Base-by-base conservation (phyloP, 2,329 filamentous ascomycete genomes). In the Nigrospora osmanthi region DNA sequence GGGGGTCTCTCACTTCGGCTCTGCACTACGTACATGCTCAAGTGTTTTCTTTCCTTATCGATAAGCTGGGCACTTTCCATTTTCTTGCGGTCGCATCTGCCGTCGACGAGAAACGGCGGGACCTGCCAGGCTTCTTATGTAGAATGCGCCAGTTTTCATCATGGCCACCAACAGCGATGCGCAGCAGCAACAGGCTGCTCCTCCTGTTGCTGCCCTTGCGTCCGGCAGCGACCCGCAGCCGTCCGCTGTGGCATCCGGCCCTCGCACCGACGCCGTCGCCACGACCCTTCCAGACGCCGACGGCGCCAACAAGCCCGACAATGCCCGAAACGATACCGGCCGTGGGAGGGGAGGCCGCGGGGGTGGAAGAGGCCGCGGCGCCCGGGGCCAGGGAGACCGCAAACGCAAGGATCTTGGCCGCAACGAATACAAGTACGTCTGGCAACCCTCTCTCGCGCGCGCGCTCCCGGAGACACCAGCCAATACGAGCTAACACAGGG, bases 401-500 rank as follows among this genome's bases (percentile, higher is more conserved):
- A 56, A 56, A 40, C 51, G 52, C 41, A 51, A 50, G 35, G 43
- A 48, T 4, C 44, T 45, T 16, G 46, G 47, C 5, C 44, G 47
- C 31, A 45, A 52, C 5, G 52, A 45, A 6, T 47, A 57, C 3
- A 44, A 43, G 57, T 60, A 48, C 49, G 51, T 37, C 19, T 10
- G 38, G 23, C 19, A 11, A n/a, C n/a, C n/a, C 23, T 36, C 28
- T 28, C 42, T 43, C 23, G 30, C 28, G 36, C 12, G 35, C 30
- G 23, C 23, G 6, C 23, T 43, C 46, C 35, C 16, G 37, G 40
- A 48, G 40, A 41, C 48, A 46, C 16, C 52, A 51, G 45, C 55
- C 56, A 57, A 60, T 54, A 38, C 48, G 41, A 52, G 43, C 58
- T 61, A 57, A 69, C 73, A 78, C 66, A 65, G 67, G 71, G 53